Evolutionary conservation across 768 basidiomycete genomes (phyloP).

Genomic region (Favolaschia claudopus): DNA sequence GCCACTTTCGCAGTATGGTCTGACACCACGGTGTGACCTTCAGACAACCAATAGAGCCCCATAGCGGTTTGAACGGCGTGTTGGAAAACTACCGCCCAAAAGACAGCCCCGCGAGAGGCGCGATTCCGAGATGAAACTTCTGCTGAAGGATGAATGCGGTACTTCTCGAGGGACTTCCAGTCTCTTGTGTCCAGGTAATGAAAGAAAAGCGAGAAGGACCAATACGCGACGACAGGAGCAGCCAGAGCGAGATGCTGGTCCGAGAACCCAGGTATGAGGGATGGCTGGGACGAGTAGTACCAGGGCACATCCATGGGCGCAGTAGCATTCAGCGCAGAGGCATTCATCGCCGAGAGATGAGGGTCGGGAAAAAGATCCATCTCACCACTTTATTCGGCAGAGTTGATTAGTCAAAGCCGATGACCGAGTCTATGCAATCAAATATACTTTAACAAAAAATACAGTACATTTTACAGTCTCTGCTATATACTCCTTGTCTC

Average conservation of each 20-base stretch:
- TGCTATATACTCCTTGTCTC: constrained; percentile 11
- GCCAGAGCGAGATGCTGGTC: constrained; percentile 78
- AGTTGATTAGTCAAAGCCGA: no score
- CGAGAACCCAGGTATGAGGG: constrained; percentile 62
- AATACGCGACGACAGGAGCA: constrained; percentile 84
- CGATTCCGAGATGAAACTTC: constrained; percentile 82
- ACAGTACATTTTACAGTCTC: constrained; percentile 24
- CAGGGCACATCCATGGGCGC: constrained; percentile 54
- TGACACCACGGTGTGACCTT: constrained; percentile 41
- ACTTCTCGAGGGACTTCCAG: constrained; percentile 81
- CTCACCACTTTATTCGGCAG: no score
- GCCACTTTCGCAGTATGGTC: constrained; percentile 55
- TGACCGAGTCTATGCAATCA: no score
- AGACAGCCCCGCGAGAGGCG: constrained; percentile 73
- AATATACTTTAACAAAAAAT: constrained; percentile 5
- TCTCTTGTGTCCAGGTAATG: constrained; percentile 79
- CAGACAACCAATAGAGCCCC: constrained; percentile 72
- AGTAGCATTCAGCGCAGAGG: constrained; percentile 46
- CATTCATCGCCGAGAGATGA: constrained; percentile 41
- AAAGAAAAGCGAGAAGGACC: constrained; percentile 82
- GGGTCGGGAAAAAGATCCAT: neutral
- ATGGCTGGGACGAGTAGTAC: constrained; percentile 57
- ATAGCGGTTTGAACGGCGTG: constrained; percentile 84
- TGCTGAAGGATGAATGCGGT: constrained; percentile 86
- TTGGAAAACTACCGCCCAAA: constrained; percentile 85